Percentiles rank a stretch among this genome's conserved stretches.
phyloP scores from a whole-genome alignment of 768 basidiomycete genomes.

The Lentinula lateritia region DNA sequence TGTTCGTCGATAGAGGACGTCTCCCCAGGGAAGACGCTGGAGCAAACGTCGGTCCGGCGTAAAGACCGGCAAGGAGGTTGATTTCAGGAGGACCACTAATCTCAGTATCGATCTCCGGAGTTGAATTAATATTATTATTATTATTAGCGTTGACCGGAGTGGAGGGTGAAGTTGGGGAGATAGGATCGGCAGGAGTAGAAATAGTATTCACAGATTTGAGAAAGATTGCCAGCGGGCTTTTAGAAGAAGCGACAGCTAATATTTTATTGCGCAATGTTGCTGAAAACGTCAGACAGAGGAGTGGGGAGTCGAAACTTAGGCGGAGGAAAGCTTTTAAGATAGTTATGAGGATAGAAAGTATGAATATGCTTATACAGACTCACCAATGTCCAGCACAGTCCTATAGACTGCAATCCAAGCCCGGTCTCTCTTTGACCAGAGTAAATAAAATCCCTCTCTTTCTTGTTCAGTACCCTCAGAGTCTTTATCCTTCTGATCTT shows the following conservation, averaged over 20 bases:
- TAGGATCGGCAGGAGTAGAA: slow-evolving; percentile 24
- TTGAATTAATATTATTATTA: slow-evolving; percentile 13
- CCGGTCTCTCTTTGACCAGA: slow-evolving; percentile 56
- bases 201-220: slow-evolving; percentile 30
- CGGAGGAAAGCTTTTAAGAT: slow-evolving; percentile 60
- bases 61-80: slow-evolving; percentile 61
- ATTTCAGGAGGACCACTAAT: slow-evolving; percentile 46
- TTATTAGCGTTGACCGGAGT: slow-evolving; percentile 21
- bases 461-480: slow-evolving; percentile 8
- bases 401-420: slow-evolving; percentile 80
- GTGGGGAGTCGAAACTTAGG: slow-evolving; percentile 62
- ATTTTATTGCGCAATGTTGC: slow-evolving; percentile 85
- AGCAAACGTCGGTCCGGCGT: slow-evolving; percentile 40
- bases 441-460: slow-evolving; percentile 54
- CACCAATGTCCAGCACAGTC: slow-evolving; percentile 75
- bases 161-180: slow-evolving; percentile 26
- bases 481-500: background rate
- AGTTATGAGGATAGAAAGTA: background rate
- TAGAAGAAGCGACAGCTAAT: slow-evolving; percentile 33
- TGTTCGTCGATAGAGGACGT: background rate
- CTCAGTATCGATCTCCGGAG: slow-evolving; percentile 33
- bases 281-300: slow-evolving; percentile 80
- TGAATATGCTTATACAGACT: slow-evolving; percentile 22
- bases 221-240: slow-evolving; percentile 36
- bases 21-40: background rate